A percentile compares a stretch with the other conserved stretches of the same genome.
phyloP scores from a whole-genome alignment of 2,329 filamentous ascomycete genomes.

The Fonsecaea nubica region DNA sequence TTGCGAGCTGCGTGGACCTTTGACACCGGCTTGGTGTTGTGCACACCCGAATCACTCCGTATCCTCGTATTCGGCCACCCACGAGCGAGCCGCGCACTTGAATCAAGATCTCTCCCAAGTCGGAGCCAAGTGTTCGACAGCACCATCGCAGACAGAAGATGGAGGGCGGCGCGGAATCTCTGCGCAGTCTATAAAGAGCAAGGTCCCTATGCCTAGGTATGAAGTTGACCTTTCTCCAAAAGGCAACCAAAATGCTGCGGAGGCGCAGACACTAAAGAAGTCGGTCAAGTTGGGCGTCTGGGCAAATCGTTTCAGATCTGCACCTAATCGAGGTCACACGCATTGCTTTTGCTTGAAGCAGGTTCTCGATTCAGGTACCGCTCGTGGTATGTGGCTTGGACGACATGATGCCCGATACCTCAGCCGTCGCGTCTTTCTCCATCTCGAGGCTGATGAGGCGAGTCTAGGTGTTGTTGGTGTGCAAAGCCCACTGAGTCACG shows the following conservation, averaged over 20 bases:
- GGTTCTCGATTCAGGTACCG: background rate
- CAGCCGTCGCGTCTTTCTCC: background rate
- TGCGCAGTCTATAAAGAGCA: background rate
- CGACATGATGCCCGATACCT: background rate
- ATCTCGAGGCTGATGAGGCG: background rate
- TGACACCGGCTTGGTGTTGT: background rate
- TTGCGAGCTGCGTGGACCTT: background rate
- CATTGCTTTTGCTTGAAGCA: background rate
- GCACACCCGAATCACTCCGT: background rate
- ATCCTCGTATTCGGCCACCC: background rate
- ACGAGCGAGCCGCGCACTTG: background rate
- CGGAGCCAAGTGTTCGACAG: background rate
- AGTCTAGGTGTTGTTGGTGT: background rate
- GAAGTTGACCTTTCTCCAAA: background rate
- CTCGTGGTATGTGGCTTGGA: background rate
- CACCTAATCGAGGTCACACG: background rate
- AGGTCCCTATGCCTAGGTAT: background rate
- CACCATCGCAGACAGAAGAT: background rate
- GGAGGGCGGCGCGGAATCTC: background rate
- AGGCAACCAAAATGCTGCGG: background rate
- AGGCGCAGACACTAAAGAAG: background rate
- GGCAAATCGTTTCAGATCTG: background rate
- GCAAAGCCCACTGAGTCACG: background rate
- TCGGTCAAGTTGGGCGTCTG: background rate
- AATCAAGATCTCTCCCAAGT: background rate